Evolutionary conservation across 495 filamentous ascomycete species (phyloP).

Genomic region (Talaromyces thailandensis): DNA sequence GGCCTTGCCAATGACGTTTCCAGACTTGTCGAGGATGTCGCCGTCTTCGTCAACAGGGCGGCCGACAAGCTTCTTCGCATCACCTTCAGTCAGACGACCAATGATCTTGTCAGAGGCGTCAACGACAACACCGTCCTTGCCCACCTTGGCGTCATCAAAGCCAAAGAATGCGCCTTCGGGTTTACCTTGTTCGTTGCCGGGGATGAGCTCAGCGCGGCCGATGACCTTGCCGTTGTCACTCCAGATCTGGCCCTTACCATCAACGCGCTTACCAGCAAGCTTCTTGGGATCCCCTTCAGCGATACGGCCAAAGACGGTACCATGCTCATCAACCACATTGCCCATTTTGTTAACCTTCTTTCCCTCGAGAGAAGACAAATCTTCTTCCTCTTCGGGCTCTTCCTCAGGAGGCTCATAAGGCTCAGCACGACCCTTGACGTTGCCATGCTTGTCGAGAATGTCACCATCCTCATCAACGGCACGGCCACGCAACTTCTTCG

Average conservation of each 20-base stretch:
- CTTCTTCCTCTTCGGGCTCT: conserved; percentile 9
- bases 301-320: conserved; percentile 61
- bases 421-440: conserved; percentile 61
- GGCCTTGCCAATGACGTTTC: conserved; percentile 64
- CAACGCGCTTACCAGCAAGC: conserved; percentile 63
- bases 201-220: conserved; percentile 61
- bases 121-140: conserved; percentile 61
- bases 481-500: conserved; percentile 57
- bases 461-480: conserved; percentile 67
- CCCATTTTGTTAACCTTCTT: conserved; percentile 72
- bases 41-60: conserved; percentile 71
- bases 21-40: conserved; percentile 63
- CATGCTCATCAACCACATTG: conserved; percentile 61
- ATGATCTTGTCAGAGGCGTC: conserved; percentile 52
- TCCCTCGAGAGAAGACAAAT: conserved; percentile 31
- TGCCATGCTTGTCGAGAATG: conserved; percentile 62
- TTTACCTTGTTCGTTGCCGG: conserved; percentile 51
- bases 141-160: conserved; percentile 53
- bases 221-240: conserved; percentile 66
- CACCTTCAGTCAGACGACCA: conserved; percentile 58
- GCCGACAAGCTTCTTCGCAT: conserved; percentile 54
- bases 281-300: conserved; percentile 54
- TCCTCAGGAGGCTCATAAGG: conserved; percentile 43
- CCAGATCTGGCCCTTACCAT: conserved; percentile 64
- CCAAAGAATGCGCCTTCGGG: conserved; percentile 67